Evolutionary conservation across 352 stramenopile genomes (phyloP), one percentile per base, ranked within the genome.

Genomic region (Phytophthora citricola): DNA sequence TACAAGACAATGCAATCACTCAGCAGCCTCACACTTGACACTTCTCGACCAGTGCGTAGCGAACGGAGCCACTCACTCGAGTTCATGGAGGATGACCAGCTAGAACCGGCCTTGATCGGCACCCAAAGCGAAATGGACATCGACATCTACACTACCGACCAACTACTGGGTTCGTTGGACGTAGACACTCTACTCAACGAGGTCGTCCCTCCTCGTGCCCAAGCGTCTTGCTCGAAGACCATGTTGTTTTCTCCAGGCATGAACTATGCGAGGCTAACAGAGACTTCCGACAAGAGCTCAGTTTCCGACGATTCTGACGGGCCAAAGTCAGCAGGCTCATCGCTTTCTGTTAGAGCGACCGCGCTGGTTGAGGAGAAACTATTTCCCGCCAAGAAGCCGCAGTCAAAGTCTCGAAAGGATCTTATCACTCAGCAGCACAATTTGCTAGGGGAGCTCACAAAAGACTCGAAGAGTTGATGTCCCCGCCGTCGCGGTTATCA

Each of bases 161-260:
- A 55, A 44, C 32, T 70, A n/a, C 29, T 70, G 39, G 56, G 66
- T 9, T 34, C 8, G 6, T 27, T 66, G 41, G 56, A 71, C 29
- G 20, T 65, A 8, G 17, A 66, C 2, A 22, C 39, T 8, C 46
- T 64, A 14, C 8, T 66, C 8, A 17, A 46, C 4, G 48, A 50
- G 14, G 32, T 61, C 17, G 29, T 3, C 12, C 44, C 47, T 7
- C 46, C 46, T 5, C 2, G 20, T 26, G n/a, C 6, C 0, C 40
- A 46, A 26, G 40, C 40, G 26, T 46, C 40, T 2, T 5, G 40
- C 4, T 9, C 5, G 3, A 9, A 7, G 15, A 2, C 4, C 2
- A 11, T 7, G 5, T 26, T 8, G 6, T 10, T 45, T 7, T 12
- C 15, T 5, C 20, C 26, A 20, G 11, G 7, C 4, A 4, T 10